Percentiles rank a stretch among this genome's conserved stretches.
Evolutionary conservation across 805 yeast genomes (phyloP).

Genomic region (Diddensiella transvaalensis): DNA sequence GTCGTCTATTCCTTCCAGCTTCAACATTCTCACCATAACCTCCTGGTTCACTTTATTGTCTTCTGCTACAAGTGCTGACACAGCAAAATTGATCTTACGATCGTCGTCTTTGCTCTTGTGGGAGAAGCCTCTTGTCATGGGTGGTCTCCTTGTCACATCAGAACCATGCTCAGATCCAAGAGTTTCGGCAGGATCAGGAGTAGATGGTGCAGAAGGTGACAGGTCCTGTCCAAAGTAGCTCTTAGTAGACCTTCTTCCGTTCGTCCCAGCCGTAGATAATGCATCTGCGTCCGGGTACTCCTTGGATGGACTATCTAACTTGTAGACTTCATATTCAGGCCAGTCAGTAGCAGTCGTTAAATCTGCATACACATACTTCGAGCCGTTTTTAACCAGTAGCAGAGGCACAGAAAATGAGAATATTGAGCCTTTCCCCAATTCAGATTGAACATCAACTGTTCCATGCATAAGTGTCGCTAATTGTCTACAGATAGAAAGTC

Average conservation of each 20-base stretch:
- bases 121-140: constrained; percentile 14
- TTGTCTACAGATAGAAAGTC: constrained; percentile 84
- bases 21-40: constrained; percentile 84
- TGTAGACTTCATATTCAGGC: constrained; percentile 17
- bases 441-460: constrained; percentile 56
- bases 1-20: constrained; percentile 70
- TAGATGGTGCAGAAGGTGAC: not conserved
- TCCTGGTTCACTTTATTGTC: constrained; percentile 94
- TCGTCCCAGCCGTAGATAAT: not conserved
- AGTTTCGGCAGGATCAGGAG: not conserved
- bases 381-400: constrained; percentile 15
- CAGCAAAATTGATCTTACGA: constrained; percentile 12
- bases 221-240: not conserved
- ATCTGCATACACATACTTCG: constrained; percentile 15
- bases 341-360: constrained; percentile 12
- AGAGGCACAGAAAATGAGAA: constrained; percentile 68
- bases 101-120: constrained; percentile 14
- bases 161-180: not conserved
- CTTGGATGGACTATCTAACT: constrained; percentile 1
- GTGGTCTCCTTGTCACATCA: constrained; percentile 9
- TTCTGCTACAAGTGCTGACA: constrained; percentile 78
- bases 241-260: not conserved
- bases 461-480: constrained; percentile 91
- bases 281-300: not conserved
- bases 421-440: constrained; percentile 74